A percentile compares a stretch with the other conserved stretches of the same genome.
Conservation (phyloP, 257 asterid species). For the Solanum boliviense region DNA sequence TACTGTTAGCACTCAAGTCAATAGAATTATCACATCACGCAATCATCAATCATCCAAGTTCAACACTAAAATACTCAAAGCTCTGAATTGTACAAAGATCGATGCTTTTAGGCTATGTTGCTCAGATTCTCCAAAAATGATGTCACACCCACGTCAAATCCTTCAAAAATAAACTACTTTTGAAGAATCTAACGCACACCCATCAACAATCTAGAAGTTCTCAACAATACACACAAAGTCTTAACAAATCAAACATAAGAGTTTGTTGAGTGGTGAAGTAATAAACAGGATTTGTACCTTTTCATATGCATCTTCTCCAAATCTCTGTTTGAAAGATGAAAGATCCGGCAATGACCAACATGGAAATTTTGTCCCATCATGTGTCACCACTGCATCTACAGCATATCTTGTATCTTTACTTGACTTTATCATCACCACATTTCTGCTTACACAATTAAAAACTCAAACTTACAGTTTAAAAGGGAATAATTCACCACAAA, state of each 20-base stretch:
- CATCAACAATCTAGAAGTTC: neutral
- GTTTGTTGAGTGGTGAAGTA: neutral
- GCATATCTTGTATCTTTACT: constrained; percentile 75
- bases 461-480: neutral
- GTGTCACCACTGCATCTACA: constrained; percentile 61
- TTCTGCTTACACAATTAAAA: constrained; percentile 15
- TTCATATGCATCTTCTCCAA: constrained; percentile 41
- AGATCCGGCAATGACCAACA: constrained; percentile 63
- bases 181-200: neutral
- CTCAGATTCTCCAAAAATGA: neutral
- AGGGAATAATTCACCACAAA: neutral
- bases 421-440: constrained; percentile 70
- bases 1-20: neutral
- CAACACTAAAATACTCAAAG: neutral
- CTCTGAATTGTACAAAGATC: neutral
- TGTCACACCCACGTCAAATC: neutral
- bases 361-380: constrained; percentile 64
- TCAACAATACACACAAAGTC: neutral
- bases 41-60: neutral
- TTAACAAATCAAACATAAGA: neutral
- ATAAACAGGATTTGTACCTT: constrained; percentile 18
- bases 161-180: neutral
- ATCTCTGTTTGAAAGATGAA: constrained; percentile 35
- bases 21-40: neutral
- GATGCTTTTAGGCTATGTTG: neutral